Conservation (phyloP, 164 flowering plant genomes). For the Vitis vinifera region ASM3070453v1 NC_081809.1:8348501-8349000, state of each 20-base stretch:
- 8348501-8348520: conserved; percentile 29
- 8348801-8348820: not conserved
- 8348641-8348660: not conserved
- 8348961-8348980: no score
- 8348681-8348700: conserved; percentile 92
- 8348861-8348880: no score
- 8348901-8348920: no score
- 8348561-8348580: conserved; percentile 92
- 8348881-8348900: no score
- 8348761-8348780: conserved; percentile 48
- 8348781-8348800: not conserved
- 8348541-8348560: conserved; percentile 81
- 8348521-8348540: conserved; percentile 72
- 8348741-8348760: conserved; percentile 81
- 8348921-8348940: no score
- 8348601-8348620: not conserved
- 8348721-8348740: conserved; percentile 80
- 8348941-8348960: no score
- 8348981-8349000: no score
- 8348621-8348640: not conserved
- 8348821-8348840: no score
- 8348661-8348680: conserved; percentile 90
- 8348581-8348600: conserved; percentile 28
- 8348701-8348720: conserved; percentile 81
- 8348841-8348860: no score